These are phyloP conservation scores for Boletus subparvulus DNA, from an alignment of 768 basidiomycete genomes.

Conservation along the genomic window DNA sequence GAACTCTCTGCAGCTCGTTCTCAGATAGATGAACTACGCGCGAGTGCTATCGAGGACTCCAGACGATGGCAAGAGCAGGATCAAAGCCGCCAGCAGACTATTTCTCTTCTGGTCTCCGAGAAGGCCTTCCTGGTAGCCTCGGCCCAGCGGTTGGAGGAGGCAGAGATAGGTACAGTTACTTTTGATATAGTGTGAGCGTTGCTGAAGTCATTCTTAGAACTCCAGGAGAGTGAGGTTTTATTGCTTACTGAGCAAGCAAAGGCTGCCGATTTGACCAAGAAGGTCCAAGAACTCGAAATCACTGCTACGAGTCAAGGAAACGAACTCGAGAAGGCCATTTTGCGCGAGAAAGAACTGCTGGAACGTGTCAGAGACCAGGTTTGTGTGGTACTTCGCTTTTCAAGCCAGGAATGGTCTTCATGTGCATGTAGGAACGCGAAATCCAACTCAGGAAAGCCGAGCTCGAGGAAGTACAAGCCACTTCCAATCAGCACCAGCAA, in stretches of 20 bases:
- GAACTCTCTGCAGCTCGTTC: slow-evolving; percentile 21
- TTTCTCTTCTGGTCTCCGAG: slow-evolving; percentile 74
- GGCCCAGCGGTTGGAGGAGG: slow-evolving; percentile 54
- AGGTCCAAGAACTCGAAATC: slow-evolving; percentile 43
- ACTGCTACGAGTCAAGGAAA: slow-evolving; percentile 41
- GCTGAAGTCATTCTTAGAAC: slow-evolving; percentile 34
- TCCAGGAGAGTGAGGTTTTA: slow-evolving; percentile 41
- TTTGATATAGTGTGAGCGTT: neutral
- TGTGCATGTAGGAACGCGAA: slow-evolving; percentile 61
- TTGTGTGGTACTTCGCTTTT: neutral
- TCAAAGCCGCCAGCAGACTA: slow-evolving; percentile 68
- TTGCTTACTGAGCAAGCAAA: slow-evolving; percentile 45
- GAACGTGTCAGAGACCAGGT: slow-evolving; percentile 35
- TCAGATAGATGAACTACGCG: slow-evolving; percentile 20
- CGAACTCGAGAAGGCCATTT: slow-evolving; percentile 36
- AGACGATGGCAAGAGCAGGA: slow-evolving; percentile 32
- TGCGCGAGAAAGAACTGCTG: slow-evolving; percentile 53
- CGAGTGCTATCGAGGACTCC: slow-evolving; percentile 11
- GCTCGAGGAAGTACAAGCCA: slow-evolving; percentile 50
- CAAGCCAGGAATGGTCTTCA: neutral
- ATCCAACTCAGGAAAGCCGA: slow-evolving; percentile 61
- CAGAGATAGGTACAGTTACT: slow-evolving; percentile 58
- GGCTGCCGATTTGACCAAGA: slow-evolving; percentile 39
- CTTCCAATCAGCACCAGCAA: slow-evolving; percentile 54
- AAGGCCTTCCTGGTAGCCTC: slow-evolving; percentile 61